Conservation (phyloP, 306 rosid genomes). For the Crataegus laevigata region DNA sequence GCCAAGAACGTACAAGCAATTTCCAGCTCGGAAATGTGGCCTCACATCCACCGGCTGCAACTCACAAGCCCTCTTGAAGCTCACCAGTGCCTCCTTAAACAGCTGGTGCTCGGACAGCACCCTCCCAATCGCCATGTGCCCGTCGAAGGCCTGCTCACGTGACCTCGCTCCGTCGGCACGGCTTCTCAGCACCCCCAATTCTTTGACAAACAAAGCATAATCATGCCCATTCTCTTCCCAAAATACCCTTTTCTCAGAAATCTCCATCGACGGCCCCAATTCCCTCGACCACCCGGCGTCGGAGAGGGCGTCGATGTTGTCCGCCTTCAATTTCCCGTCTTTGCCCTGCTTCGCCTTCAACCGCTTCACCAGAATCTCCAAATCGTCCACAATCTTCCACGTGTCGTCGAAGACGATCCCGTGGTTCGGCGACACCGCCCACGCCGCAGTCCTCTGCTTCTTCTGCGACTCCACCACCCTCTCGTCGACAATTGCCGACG, state of each 20-base stretch:
- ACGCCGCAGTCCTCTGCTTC: slow-evolving; percentile 95
- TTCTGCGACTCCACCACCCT: slow-evolving; percentile 72
- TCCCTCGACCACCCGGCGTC: slow-evolving; percentile 99
- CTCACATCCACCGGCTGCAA: slow-evolving; percentile 94
- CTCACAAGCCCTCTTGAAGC: slow-evolving; percentile 93
- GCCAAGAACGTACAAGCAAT: slow-evolving; percentile 73
- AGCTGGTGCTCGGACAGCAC: slow-evolving; percentile 85
- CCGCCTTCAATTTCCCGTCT: slow-evolving; percentile 75
- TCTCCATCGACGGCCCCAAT: slow-evolving; percentile 75
- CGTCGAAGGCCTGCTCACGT: slow-evolving; percentile 93
- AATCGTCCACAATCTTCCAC: slow-evolving; percentile 95
- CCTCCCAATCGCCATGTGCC: slow-evolving; percentile 97
- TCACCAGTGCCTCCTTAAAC: slow-evolving; percentile 77
- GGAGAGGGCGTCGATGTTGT: slow-evolving; percentile 72
- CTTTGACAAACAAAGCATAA: slow-evolving; percentile 62
- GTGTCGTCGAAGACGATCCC: slow-evolving; percentile 96
- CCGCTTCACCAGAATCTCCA: slow-evolving; percentile 78
- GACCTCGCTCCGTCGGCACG: slow-evolving; percentile 87
- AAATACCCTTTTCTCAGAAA: slow-evolving; percentile 68
- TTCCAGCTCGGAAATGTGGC: slow-evolving; percentile 93
- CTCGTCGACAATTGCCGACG: slow-evolving; percentile 77
- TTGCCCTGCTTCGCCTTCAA: slow-evolving; percentile 75
- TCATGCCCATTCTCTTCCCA: slow-evolving; percentile 96
- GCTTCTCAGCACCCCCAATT: slow-evolving; percentile 67
- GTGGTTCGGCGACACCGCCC: slow-evolving; percentile 94